A percentile compares a stretch with the other conserved stretches of the same genome.
These are phyloP conservation scores for Pyrenophora teres DNA, from an alignment of 2,329 filamentous ascomycete genomes.

Conservation along the genomic window DNA sequence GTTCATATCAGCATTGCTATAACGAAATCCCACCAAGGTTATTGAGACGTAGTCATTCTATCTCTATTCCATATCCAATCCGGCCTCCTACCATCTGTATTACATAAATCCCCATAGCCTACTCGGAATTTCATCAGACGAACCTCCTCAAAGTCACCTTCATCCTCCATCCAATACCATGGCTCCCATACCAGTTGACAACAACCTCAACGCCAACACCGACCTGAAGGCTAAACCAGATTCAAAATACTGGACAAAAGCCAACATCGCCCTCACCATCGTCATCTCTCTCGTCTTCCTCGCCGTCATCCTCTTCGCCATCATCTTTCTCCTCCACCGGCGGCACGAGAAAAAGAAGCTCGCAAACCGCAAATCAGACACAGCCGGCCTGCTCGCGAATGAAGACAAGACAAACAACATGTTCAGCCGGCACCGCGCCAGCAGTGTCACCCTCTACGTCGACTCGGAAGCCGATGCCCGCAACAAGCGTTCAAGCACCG, in stretches of 20 bases:
- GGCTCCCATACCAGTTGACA: constrained; percentile 33
- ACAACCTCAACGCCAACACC: constrained; percentile 14
- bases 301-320: constrained; percentile 21
- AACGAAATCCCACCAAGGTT: constrained; percentile 22
- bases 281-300: constrained; percentile 34
- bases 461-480: constrained; percentile 26
- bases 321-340: constrained; percentile 29
- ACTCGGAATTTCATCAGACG: neutral
- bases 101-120: neutral
- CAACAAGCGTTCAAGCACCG: constrained; percentile 27
- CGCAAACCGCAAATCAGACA: constrained; percentile 23
- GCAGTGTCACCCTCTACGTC: constrained; percentile 39
- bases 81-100: constrained; percentile 9
- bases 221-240: constrained; percentile 13
- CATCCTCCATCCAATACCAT: constrained; percentile 15
- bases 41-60: constrained; percentile 19
- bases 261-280: constrained; percentile 33
- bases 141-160: neutral
- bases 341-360: constrained; percentile 34
- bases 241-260: constrained; percentile 29
- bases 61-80: constrained; percentile 15
- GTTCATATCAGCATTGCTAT: constrained; percentile 13
- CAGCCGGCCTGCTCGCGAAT: constrained; percentile 32
- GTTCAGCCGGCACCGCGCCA: constrained; percentile 38
- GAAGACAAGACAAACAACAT: constrained; percentile 38